phyloP scores from a whole-genome alignment of 257 asterid genomes.

The Nicotiana sylvestris region DNA sequence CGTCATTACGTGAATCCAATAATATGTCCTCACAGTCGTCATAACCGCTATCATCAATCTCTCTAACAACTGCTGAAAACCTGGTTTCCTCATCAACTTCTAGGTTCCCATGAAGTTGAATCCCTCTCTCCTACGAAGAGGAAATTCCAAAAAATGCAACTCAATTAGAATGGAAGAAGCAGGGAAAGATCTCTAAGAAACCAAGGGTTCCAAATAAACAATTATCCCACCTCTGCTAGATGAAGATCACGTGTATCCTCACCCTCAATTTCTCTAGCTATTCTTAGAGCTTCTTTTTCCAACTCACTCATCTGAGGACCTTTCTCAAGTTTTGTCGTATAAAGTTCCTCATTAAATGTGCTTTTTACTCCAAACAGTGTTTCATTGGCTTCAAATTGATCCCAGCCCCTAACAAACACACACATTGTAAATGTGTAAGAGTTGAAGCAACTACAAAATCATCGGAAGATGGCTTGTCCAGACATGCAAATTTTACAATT shows the following conservation, averaged over 20 bases:
- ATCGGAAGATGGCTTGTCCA: not conserved
- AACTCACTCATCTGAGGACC: conserved; percentile 84
- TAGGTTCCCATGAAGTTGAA: conserved; percentile 51
- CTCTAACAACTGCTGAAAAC: conserved; percentile 72
- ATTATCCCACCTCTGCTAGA: conserved; percentile 77
- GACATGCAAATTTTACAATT: not conserved
- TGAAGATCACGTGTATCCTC: conserved; percentile 92
- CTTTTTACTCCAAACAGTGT: conserved; percentile 90
- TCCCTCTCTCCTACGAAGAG: conserved; percentile 74
- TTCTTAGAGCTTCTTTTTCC: conserved; percentile 77
- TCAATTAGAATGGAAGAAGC: not conserved
- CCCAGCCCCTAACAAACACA: conserved; percentile 72
- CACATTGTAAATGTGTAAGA: not conserved
- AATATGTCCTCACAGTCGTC: conserved; percentile 67
- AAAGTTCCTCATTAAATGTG: conserved; percentile 90
- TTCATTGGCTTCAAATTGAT: conserved; percentile 87
- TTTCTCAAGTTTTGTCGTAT: conserved; percentile 87
- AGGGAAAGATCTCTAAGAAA: not conserved
- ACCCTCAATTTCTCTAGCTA: conserved; percentile 93
- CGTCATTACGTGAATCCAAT: conserved; percentile 66
- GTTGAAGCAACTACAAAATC: conserved; percentile 6
- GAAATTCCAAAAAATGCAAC: not conserved
- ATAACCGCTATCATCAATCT: conserved; percentile 73
- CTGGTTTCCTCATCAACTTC: conserved; percentile 92
- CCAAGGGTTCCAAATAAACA: not conserved